Evolutionary conservation across 768 basidiomycete genomes (phyloP).

Genomic region (Aureoboletus auriporus): DNA sequence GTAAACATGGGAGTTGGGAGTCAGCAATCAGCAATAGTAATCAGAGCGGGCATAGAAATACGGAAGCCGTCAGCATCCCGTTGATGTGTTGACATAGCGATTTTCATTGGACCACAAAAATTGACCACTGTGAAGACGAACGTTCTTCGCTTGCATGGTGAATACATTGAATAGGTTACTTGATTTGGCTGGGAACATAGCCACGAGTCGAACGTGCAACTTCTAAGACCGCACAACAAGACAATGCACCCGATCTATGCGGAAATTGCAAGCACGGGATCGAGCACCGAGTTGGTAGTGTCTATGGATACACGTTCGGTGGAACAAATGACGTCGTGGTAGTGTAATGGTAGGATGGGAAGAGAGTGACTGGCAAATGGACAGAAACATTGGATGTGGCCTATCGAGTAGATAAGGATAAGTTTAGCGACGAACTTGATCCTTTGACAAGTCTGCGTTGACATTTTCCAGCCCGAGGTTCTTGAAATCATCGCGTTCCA

Average conservation of each 20-base stretch:
- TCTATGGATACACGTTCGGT: too few species aligned
- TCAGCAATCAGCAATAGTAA: background rate
- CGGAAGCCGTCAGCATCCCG: background rate
- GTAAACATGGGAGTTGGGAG: slow-evolving; percentile 12
- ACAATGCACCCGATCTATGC: background rate
- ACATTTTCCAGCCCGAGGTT: slow-evolving; percentile 76
- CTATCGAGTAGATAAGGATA: background rate
- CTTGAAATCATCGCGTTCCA: slow-evolving; percentile 84
- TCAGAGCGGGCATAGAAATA: background rate
- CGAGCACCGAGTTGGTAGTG: too few species aligned
- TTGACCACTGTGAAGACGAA: slow-evolving; percentile 25
- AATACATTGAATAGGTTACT: slow-evolving; percentile 9
- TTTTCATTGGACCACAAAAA: slow-evolving; percentile 11
- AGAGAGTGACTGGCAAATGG: too few species aligned
- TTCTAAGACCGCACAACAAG: background rate
- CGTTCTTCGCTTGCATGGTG: slow-evolving; percentile 19
- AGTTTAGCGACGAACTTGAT: slow-evolving; percentile 6
- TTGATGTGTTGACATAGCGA: too few species aligned
- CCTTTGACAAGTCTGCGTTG: slow-evolving; percentile 4
- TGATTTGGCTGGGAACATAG: slow-evolving; percentile 14
- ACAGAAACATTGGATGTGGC: background rate
- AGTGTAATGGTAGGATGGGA: too few species aligned
- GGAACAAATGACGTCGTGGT: too few species aligned
- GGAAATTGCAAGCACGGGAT: background rate
- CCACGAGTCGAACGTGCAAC: slow-evolving; percentile 17